Evolutionary conservation across 2,329 filamentous ascomycete genomes (phyloP).

Genomic region (Macroventuria anomochaeta): DNA sequence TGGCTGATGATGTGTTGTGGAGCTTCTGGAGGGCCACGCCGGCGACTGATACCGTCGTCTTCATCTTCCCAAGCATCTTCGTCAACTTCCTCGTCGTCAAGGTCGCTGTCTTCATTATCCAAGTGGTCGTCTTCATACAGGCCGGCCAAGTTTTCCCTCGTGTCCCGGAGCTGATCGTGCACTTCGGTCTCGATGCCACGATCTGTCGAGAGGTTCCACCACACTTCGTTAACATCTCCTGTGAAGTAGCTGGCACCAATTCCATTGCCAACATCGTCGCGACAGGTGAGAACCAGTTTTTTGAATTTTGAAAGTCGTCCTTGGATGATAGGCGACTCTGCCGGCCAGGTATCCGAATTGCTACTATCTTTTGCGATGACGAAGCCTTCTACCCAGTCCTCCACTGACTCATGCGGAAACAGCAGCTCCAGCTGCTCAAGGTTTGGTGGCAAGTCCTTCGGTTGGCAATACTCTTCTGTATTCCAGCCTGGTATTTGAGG

Average conservation of each 20-base stretch:
- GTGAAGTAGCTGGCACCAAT: slow-evolving; percentile 12
- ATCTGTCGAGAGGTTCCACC: slow-evolving; percentile 6
- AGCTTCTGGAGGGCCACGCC: not conserved
- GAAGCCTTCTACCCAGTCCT: slow-evolving; percentile 19
- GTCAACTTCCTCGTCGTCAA: not conserved
- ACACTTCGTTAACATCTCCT: slow-evolving; percentile 11
- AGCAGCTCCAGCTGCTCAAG: slow-evolving; percentile 25
- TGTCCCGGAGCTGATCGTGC: slow-evolving; percentile 11
- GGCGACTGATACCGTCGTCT: not conserved
- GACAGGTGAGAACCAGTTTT: slow-evolving; percentile 22
- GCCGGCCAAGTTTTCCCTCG: slow-evolving; percentile 6
- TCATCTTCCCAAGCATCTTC: not conserved
- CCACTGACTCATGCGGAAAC: slow-evolving; percentile 18
- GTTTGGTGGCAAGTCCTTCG: slow-evolving; percentile 20
- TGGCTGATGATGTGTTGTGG: not conserved
- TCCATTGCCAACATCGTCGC: slow-evolving; percentile 16
- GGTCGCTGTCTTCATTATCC: not conserved
- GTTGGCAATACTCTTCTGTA: not conserved
- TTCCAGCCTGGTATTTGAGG: not conserved
- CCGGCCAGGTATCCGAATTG: no score
- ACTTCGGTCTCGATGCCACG: slow-evolving; percentile 18
- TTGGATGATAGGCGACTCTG: no score
- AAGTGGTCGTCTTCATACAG: slow-evolving; percentile 8
- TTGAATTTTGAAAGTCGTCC: not conserved
- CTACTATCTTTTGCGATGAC: not conserved